Percentiles rank a stretch among this genome's conserved stretches.
phyloP scores from a whole-genome alignment of 176 grass and related monocot species.

The Carex cristatella region DNA sequence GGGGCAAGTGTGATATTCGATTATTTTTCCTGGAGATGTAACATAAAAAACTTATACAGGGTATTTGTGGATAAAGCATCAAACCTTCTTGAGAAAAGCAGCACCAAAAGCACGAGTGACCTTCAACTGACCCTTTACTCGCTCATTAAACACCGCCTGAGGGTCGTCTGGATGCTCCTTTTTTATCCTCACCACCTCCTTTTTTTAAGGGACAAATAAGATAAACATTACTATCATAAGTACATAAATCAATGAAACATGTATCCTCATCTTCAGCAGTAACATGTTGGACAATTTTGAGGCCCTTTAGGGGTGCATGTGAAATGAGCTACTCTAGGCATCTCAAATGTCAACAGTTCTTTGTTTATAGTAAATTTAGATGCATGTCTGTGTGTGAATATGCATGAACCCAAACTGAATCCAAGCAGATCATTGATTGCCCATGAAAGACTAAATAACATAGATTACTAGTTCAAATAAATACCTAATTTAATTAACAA shows the following conservation, averaged over 20 bases:
- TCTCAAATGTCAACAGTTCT: not conserved
- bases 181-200: conserved; percentile 88
- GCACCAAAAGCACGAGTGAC: conserved; percentile 95
- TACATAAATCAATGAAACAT: conserved; percentile 5
- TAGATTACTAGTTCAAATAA: not conserved
- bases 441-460: conserved; percentile 3
- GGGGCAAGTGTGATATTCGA: not conserved
- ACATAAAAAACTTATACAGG: not conserved
- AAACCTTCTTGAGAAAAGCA: conserved; percentile 87
- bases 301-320: not conserved
- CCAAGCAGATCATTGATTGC: not conserved
- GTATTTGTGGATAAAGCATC: not conserved
- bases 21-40: not conserved
- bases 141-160: conserved; percentile 80
- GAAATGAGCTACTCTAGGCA: not conserved
- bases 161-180: conserved; percentile 78
- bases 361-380: not conserved
- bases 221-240: not conserved
- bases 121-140: conserved; percentile 90
- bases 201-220: conserved; percentile 24
- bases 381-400: not conserved
- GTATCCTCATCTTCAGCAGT: not conserved
- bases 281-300: not conserved
- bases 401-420: not conserved
- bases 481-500: not conserved